Evolutionary conservation across 306 rosid genomes (phyloP).

Genomic region (Canavalia ensiformis): DNA sequence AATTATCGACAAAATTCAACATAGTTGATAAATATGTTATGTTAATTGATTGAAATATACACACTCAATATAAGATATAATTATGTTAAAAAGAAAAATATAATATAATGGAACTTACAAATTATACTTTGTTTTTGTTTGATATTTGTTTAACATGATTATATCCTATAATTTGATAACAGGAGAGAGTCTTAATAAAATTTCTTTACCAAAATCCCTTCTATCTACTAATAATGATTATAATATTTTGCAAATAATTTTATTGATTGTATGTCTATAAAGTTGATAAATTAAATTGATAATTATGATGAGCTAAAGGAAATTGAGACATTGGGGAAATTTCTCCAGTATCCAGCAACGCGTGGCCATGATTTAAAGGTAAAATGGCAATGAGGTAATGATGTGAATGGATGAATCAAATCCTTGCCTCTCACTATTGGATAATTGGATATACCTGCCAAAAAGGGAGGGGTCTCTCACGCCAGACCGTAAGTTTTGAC

Average conservation of each 20-base stretch:
- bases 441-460: constrained; percentile 39
- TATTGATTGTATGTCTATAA: background rate
- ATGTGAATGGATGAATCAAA: constrained; percentile 23
- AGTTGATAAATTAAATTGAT: background rate
- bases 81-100: too few relatives aligned
- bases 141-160: too few relatives aligned
- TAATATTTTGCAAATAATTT: background rate
- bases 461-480: constrained; percentile 15
- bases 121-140: too few relatives aligned
- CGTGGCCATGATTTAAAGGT: constrained; percentile 41
- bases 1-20: too few relatives aligned
- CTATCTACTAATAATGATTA: background rate
- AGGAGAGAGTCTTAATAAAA: too few relatives aligned
- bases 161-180: background rate
- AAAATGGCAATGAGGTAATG: background rate
- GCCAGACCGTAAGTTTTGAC: constrained; percentile 24
- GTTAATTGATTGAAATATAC: too few relatives aligned
- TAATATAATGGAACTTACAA: too few relatives aligned
- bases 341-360: background rate
- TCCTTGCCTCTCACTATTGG: constrained; percentile 15
- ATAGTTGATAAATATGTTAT: too few relatives aligned
- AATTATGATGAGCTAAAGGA: background rate
- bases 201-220: background rate
- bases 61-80: too few relatives aligned
- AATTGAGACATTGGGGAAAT: background rate